phyloP scores from a whole-genome alignment of 2,329 filamentous ascomycete species.

The Cladosporium austrohemisphaericum region DNA sequence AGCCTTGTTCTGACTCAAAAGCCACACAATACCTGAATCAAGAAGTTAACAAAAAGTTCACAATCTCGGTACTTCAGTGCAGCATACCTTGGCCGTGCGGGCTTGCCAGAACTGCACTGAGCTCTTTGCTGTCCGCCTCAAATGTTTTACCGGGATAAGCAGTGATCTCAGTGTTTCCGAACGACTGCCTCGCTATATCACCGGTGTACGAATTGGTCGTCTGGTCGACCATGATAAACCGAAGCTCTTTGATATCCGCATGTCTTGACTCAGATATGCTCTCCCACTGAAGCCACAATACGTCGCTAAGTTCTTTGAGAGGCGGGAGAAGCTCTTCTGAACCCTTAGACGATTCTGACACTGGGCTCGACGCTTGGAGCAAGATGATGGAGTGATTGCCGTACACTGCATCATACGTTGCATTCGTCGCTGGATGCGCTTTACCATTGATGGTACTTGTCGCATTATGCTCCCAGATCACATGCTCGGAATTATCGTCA shows the following conservation, averaged over 20 bases:
- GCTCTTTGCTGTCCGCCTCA: conserved; percentile 6
- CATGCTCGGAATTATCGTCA: background rate
- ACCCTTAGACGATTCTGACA: background rate
- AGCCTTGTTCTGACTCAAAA: conserved; percentile 18
- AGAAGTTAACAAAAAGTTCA: background rate
- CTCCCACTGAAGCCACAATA: conserved; percentile 4
- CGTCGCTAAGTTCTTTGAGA: background rate
- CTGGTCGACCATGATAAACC: background rate
- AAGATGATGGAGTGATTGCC: background rate
- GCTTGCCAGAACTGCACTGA: conserved; percentile 16
- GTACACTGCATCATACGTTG: background rate
- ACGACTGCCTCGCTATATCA: background rate
- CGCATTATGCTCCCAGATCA: conserved; percentile 1
- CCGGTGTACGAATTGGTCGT: background rate
- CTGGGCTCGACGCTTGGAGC: background rate
- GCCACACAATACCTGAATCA: conserved; percentile 11
- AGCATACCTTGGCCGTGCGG: conserved; percentile 15
- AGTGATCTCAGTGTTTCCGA: background rate
- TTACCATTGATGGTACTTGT: background rate
- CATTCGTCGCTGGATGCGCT: background rate
- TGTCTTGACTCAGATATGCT: background rate
- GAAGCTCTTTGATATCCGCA: background rate
- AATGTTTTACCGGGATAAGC: conserved; percentile 1
- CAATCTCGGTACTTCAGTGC: background rate
- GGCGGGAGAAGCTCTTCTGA: background rate